phyloP scores from a whole-genome alignment of 768 basidiomycete genomes.

The Phallus indusiatus region DNA sequence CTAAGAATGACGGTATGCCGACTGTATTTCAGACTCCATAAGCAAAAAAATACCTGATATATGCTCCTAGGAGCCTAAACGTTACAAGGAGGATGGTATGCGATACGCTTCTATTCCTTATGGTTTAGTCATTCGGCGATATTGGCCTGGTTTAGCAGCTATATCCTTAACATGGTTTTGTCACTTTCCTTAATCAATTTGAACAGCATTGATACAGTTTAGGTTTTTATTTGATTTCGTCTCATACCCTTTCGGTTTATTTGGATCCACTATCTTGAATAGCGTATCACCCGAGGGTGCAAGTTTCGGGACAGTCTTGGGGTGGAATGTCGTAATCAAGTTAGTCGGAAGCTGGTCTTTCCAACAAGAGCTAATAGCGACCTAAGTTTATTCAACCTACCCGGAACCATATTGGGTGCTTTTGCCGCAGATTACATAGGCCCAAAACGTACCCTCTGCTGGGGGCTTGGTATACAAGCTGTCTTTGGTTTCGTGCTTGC shows the following conservation, averaged over 20 bases:
- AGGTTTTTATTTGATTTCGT: slow-evolving; percentile 80
- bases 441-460: slow-evolving; percentile 28
- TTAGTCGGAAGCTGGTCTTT: slow-evolving; percentile 22
- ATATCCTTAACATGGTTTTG: slow-evolving; percentile 67
- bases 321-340: slow-evolving; percentile 85
- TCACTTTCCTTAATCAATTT: not conserved
- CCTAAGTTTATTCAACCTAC: slow-evolving; percentile 30
- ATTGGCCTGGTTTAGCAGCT: slow-evolving; percentile 66
- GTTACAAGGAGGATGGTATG: slow-evolving; percentile 75
- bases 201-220: not conserved
- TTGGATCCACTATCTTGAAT: slow-evolving; percentile 65
- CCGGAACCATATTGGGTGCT: slow-evolving; percentile 29
- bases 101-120: slow-evolving; percentile 67
- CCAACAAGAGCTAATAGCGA: slow-evolving; percentile 16
- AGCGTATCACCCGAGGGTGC: slow-evolving; percentile 31
- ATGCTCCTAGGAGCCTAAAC: slow-evolving; percentile 43
- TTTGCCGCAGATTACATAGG: slow-evolving; percentile 26
- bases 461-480: slow-evolving; percentile 13
- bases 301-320: slow-evolving; percentile 53
- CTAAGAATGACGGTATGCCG: slow-evolving; percentile 48
- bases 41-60: not conserved
- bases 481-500: slow-evolving; percentile 28
- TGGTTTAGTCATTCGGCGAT: slow-evolving; percentile 63
- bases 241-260: slow-evolving; percentile 66
- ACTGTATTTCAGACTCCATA: not conserved